Evolutionary conservation across 2,329 filamentous ascomycete genomes (phyloP).

Genomic region (Colletotrichum spinosum): DNA sequence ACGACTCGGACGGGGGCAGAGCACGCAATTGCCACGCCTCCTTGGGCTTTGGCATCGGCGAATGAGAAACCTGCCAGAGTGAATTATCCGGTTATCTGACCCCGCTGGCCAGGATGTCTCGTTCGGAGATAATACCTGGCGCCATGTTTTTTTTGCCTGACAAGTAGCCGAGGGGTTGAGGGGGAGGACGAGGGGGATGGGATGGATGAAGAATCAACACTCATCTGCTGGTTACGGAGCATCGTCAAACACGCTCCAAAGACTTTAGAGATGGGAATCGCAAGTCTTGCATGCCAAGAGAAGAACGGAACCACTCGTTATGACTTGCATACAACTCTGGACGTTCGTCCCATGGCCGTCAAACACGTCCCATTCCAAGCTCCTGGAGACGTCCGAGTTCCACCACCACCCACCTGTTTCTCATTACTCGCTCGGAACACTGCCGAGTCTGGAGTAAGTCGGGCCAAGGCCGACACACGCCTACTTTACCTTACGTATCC

Average conservation of each 20-base stretch:
- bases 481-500: too few relatives aligned
- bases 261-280: neutral
- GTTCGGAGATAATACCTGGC: slow-evolving; percentile 20
- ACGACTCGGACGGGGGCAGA: slow-evolving; percentile 30
- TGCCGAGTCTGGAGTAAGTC: slow-evolving; percentile 20
- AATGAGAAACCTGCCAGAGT: slow-evolving; percentile 24
- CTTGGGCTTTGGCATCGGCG: slow-evolving; percentile 9
- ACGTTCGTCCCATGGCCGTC: neutral
- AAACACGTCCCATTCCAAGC: neutral
- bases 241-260: too few relatives aligned
- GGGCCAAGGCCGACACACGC: slow-evolving; percentile 24
- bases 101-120: slow-evolving; percentile 28
- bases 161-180: neutral
- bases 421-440: neutral
- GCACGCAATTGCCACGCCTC: slow-evolving; percentile 23
- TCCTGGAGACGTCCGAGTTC: neutral
- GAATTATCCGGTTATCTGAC: slow-evolving; percentile 7
- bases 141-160: neutral
- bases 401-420: neutral
- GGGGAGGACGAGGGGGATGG: too few relatives aligned
- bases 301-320: neutral
- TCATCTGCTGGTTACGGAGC: neutral
- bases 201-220: neutral
- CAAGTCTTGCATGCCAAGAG: neutral
- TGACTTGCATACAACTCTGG: slow-evolving; percentile 21